Evolutionary conservation across 495 filamentous ascomycete species (phyloP).

Genomic region (Lineolata rhizophorae): DNA sequence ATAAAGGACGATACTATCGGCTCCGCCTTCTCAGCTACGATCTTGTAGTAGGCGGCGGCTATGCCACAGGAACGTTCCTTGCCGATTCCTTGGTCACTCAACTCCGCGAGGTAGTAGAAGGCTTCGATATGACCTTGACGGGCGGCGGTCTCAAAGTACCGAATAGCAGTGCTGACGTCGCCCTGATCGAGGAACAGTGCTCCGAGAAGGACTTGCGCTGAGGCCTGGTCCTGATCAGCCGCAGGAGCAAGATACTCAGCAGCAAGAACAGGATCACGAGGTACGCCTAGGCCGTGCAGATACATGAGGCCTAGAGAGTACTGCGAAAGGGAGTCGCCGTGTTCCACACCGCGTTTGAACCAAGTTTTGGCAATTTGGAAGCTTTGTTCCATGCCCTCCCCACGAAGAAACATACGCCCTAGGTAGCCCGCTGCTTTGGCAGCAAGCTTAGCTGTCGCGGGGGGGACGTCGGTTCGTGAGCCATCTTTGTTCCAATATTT

Average conservation of each 20-base stretch:
- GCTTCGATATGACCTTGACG: constrained; percentile 78
- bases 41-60: constrained; percentile 83
- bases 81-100: constrained; percentile 61
- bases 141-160: constrained; percentile 84
- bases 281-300: constrained; percentile 62
- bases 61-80: constrained; percentile 59
- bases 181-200: constrained; percentile 82
- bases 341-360: constrained; percentile 64
- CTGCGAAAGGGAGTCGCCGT: constrained; percentile 69
- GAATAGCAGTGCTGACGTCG: constrained; percentile 46
- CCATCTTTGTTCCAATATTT: constrained; percentile 77
- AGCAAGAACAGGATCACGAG: constrained; percentile 49
- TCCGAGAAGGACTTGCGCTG: constrained; percentile 67
- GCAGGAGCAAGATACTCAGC: constrained; percentile 63
- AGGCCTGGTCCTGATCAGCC: constrained; percentile 63
- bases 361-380: constrained; percentile 54
- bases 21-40: constrained; percentile 78
- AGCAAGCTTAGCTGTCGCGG: constrained; percentile 55
- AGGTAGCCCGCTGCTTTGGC: constrained; percentile 80
- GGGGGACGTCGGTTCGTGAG: constrained; percentile 25
- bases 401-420: constrained; percentile 80
- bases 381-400: constrained; percentile 70
- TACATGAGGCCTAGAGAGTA: constrained; percentile 74
- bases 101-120: constrained; percentile 85
- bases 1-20: constrained; percentile 60